Conservation (phyloP, 2,329 filamentous ascomycete species). For the Nothophaeocryptopus gaeumannii region DNA sequence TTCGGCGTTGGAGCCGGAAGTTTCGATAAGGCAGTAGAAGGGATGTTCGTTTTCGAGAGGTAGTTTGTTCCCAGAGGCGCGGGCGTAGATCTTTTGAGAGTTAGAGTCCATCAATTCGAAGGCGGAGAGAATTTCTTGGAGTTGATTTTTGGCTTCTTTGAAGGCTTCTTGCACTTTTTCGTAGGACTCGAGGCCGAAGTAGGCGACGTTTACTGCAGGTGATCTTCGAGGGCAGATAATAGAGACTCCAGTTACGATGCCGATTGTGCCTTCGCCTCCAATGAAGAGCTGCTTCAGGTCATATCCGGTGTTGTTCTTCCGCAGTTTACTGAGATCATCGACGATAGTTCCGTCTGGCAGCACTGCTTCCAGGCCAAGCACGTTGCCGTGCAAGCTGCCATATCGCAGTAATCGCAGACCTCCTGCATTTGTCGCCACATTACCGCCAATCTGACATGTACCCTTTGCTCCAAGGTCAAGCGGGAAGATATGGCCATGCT, state of each 20-base stretch:
- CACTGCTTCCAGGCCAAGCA: constrained; percentile 89
- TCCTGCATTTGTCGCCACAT: constrained; percentile 92
- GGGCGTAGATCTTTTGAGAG: constrained; percentile 73
- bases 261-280: constrained; percentile 89
- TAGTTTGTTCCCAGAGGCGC: constrained; percentile 70
- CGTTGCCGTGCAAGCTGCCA: constrained; percentile 88
- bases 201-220: constrained; percentile 87
- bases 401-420: constrained; percentile 87
- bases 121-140: constrained; percentile 92
- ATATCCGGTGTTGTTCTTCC: constrained; percentile 99
- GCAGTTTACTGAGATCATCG: constrained; percentile 79
- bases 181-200: constrained; percentile 86
- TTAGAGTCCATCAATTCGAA: constrained; percentile 95
- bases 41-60: constrained; percentile 81
- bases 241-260: constrained; percentile 86
- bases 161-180: constrained; percentile 86
- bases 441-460: constrained; percentile 93
- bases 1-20: constrained; percentile 88
- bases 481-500: constrained; percentile 85
- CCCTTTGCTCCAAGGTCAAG: constrained; percentile 97
- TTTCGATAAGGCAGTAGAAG: constrained; percentile 97
- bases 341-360: constrained; percentile 89
- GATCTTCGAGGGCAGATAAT: constrained; percentile 86
- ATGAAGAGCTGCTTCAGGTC: constrained; percentile 97
- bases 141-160: constrained; percentile 80